Conservation (phyloP, 805 yeast species). For the Starmerella khaoyaiensis region DNA sequence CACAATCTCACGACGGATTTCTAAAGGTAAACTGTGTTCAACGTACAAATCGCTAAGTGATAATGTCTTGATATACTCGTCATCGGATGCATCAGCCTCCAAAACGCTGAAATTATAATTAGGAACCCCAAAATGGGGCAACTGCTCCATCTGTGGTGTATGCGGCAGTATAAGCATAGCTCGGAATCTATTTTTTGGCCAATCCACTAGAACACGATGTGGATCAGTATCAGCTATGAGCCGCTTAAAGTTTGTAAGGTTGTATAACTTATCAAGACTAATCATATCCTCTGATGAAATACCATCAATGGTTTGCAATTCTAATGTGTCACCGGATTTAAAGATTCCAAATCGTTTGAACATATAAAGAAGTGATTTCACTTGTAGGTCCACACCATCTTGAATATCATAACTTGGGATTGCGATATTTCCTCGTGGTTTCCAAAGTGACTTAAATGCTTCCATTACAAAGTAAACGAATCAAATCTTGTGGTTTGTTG, state of each 20-base stretch:
- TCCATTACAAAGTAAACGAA: conserved; percentile 17
- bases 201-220: conserved; percentile 53
- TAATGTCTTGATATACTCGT: conserved; percentile 35
- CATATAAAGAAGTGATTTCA: conserved; percentile 45
- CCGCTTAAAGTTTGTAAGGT: conserved; percentile 34
- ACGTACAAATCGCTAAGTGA: conserved; percentile 40
- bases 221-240: conserved; percentile 37
- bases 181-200: conserved; percentile 53
- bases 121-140: conserved; percentile 26
- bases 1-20: conserved; percentile 33
- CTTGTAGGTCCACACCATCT: conserved; percentile 50
- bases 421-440: conserved; percentile 29
- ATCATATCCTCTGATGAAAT: conserved; percentile 22
- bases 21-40: conserved; percentile 40
- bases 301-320: conserved; percentile 15
- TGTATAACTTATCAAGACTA: conserved; percentile 46
- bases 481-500: not conserved
- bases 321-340: conserved; percentile 11
- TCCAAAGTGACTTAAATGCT: conserved; percentile 29
- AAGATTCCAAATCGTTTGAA: conserved; percentile 33
- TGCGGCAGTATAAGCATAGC: conserved; percentile 44
- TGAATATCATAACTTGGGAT: conserved; percentile 40
- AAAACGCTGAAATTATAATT: conserved; percentile 31
- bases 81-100: conserved; percentile 33
- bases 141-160: conserved; percentile 32